Percentiles rank a stretch among this genome's conserved stretches.
These are phyloP conservation scores for Monilinia laxa DNA, from an alignment of 2,329 filamentous ascomycete species.

Conservation along the genomic window DNA sequence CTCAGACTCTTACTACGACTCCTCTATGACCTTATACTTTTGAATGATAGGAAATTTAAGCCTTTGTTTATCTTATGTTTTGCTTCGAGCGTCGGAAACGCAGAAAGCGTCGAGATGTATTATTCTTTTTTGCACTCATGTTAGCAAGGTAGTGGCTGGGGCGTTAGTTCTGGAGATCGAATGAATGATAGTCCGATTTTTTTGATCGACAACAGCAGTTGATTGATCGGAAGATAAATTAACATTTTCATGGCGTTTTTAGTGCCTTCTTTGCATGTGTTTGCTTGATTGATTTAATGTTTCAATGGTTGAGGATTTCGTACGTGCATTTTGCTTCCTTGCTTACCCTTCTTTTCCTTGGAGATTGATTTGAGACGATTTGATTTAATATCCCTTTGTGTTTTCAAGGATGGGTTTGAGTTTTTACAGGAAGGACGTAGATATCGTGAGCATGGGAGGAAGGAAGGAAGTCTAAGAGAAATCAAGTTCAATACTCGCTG, in stretches of 20 bases:
- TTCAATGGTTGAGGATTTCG: neutral
- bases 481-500: neutral
- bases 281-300: neutral
- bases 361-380: neutral
- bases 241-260: constrained; percentile 13
- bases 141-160: constrained; percentile 16
- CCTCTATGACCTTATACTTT: constrained; percentile 9
- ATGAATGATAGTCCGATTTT: constrained; percentile 32
- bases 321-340: neutral
- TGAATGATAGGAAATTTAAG: constrained; percentile 21
- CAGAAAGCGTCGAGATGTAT: constrained; percentile 15
- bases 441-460: neutral
- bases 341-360: neutral
- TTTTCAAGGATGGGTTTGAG: neutral
- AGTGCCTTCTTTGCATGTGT: neutral
- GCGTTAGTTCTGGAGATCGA: constrained; percentile 21
- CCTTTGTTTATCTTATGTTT: constrained; percentile 19
- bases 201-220: constrained; percentile 16
- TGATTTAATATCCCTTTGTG: neutral
- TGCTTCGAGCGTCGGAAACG: constrained; percentile 4
- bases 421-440: neutral
- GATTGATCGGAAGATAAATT: neutral
- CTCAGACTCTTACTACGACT: constrained; percentile 4
- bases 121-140: constrained; percentile 21
- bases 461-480: neutral